Evolutionary conservation across 352 stramenopile genomes (phyloP).

Genomic region (Phytopythium montanum): DNA sequence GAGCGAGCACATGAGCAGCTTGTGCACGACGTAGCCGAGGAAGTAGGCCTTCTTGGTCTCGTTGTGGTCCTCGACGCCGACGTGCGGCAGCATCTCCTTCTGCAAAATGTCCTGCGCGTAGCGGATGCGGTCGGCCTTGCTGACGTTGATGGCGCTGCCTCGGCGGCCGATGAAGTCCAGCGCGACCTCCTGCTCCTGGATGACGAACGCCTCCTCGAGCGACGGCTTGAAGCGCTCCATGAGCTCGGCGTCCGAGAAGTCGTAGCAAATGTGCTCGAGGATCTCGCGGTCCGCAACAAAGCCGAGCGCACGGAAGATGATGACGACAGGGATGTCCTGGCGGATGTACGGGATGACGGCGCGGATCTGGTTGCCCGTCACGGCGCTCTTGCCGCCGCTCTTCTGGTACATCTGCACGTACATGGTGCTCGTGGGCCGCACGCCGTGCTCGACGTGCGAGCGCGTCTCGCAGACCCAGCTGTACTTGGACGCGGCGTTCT

Average conservation of each 20-base stretch:
- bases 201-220: conserved; percentile 98
- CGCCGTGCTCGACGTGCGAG: conserved; percentile 95
- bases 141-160: conserved; percentile 94
- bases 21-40: conserved; percentile 99
- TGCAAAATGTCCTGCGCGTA: conserved; percentile 99
- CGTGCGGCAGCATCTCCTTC: conserved; percentile 99
- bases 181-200: conserved; percentile 97
- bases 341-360: conserved; percentile 98
- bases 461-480: conserved; percentile 96
- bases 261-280: conserved; percentile 98
- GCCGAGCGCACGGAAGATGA: conserved; percentile 99
- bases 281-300: conserved; percentile 97
- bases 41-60: conserved; percentile 98
- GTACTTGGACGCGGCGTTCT: conserved; percentile 97
- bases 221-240: conserved; percentile 99
- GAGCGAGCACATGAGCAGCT: conserved; percentile 98
- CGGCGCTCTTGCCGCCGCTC: conserved; percentile 90
- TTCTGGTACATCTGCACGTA: conserved; percentile 99
- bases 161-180: conserved; percentile 99
- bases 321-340: conserved; percentile 98
- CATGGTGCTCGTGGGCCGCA: conserved; percentile 95
- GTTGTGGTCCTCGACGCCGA: conserved; percentile 97
- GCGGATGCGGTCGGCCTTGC: conserved; percentile 96
- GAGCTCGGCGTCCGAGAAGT: conserved; percentile 98
- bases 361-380: conserved; percentile 98